Percentiles rank a stretch among this genome's conserved stretches.
These are phyloP conservation scores for Rhizoclosmatium hyalinum DNA, from an alignment of 371 early-diverging fungal species.

Conservation along the genomic window DNA sequence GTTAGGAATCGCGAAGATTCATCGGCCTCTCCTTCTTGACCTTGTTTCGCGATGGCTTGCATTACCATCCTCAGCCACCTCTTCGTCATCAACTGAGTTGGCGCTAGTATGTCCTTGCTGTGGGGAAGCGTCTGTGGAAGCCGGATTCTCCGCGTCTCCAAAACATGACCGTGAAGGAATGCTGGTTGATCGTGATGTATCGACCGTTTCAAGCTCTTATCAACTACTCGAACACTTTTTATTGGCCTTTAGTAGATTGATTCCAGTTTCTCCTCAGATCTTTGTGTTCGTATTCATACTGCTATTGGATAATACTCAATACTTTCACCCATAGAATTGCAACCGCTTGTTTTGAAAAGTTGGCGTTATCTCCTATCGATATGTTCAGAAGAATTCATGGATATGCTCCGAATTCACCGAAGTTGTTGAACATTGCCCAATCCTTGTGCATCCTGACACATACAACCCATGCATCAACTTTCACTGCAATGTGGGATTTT, in stretches of 20 bases:
- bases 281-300: slow-evolving; percentile 14
- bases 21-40: slow-evolving; percentile 82
- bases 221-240: background rate
- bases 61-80: slow-evolving; percentile 38
- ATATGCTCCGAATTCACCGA: background rate
- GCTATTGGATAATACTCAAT: background rate
- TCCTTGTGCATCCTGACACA: slow-evolving; percentile 53
- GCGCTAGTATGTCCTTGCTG: background rate
- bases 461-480: slow-evolving; percentile 5
- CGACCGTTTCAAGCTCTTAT: background rate
- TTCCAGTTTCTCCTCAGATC: slow-evolving; percentile 18
- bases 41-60: slow-evolving; percentile 77
- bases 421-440: background rate
- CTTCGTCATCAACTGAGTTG: background rate
- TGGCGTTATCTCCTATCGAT: background rate
- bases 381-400: background rate
- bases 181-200: too few relatives aligned
- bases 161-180: slow-evolving; percentile 50
- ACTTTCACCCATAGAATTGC: slow-evolving; percentile 7
- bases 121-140: background rate
- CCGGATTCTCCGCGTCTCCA: slow-evolving; percentile 26
- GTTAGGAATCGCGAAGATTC: slow-evolving; percentile 58
- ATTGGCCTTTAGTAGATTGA: slow-evolving; percentile 6
- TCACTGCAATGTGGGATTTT: slow-evolving; percentile 25
- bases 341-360: slow-evolving; percentile 29